Percentiles rank a stretch among this genome's conserved stretches.
Evolutionary conservation across 192 early-diverging fungal species (phyloP).

Genomic region (Coemansia sp.): DNA sequence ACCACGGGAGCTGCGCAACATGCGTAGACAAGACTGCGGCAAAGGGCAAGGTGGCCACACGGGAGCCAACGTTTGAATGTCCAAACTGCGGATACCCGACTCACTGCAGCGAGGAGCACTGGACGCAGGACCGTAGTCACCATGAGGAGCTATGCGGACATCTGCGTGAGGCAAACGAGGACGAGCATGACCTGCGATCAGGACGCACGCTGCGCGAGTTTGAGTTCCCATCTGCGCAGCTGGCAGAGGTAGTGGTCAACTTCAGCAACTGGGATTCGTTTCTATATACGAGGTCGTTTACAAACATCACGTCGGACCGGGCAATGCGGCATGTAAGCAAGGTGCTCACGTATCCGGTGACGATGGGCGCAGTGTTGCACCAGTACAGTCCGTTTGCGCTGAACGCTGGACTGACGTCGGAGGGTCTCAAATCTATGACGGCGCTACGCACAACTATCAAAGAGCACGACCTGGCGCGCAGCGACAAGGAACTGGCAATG

Average conservation of each 20-base stretch:
- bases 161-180: constrained; percentile 70
- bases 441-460: constrained; percentile 56
- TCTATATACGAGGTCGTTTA: constrained; percentile 77
- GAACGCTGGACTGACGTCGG: constrained; percentile 62
- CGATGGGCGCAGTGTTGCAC: constrained; percentile 70
- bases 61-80: constrained; percentile 64
- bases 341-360: constrained; percentile 75
- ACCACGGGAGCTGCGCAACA: constrained; percentile 66
- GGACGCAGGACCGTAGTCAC: constrained; percentile 57
- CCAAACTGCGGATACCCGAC: constrained; percentile 79
- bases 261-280: constrained; percentile 76
- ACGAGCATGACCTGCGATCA: constrained; percentile 77
- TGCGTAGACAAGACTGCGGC: constrained; percentile 58
- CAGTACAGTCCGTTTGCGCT: constrained; percentile 70
- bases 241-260: constrained; percentile 72
- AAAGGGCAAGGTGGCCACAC: constrained; percentile 40
- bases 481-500: constrained; percentile 55
- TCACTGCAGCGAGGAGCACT: constrained; percentile 72
- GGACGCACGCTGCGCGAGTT: constrained; percentile 73
- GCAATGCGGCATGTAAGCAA: constrained; percentile 80
- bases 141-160: constrained; percentile 60
- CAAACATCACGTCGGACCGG: constrained; percentile 64
- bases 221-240: constrained; percentile 71
- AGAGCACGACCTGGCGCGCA: constrained; percentile 53
- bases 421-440: constrained; percentile 72